Evolutionary conservation across 23 red algal genomes (phyloP).

Genomic region (Agarophyton chilense): DNA sequence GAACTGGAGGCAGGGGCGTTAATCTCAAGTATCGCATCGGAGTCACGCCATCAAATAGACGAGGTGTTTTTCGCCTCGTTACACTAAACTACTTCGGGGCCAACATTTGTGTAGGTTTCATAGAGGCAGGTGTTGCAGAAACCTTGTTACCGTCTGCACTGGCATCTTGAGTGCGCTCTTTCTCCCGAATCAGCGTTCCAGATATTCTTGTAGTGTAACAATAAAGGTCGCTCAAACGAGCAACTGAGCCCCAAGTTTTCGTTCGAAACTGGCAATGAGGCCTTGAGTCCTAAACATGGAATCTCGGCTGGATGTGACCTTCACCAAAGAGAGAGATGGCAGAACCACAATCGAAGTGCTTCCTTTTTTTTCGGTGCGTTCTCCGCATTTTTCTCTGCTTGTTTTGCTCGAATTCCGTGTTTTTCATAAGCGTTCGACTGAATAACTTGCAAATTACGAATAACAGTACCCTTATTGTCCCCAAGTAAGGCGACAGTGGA

Average conservation of each 20-base stretch:
- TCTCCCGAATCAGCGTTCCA: constrained; percentile 21
- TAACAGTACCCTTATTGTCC: constrained; percentile 61
- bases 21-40: constrained; percentile 15
- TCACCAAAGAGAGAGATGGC: constrained; percentile 46
- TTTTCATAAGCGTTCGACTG: constrained; percentile 35
- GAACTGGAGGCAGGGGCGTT: not conserved
- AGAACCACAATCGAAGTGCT: constrained; percentile 47
- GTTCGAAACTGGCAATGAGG: constrained; percentile 13
- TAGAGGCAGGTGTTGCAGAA: not conserved
- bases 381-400: constrained; percentile 31
- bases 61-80: constrained; percentile 15
- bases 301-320: constrained; percentile 8
- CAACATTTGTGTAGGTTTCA: constrained; percentile 22
- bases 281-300: constrained; percentile 1
- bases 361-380: not conserved
- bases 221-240: not conserved
- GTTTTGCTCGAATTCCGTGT: constrained; percentile 38
- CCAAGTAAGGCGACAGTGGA: constrained; percentile 47
- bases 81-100: constrained; percentile 55
- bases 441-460: constrained; percentile 58
- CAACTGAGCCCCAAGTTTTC: constrained; percentile 42
- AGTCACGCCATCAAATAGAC: constrained; percentile 12
- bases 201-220: constrained; percentile 18
- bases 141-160: not conserved
- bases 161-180: not conserved